Conservation (phyloP, 2,329 filamentous ascomycete species). For the Trichoderma koningiopsis region DNA sequence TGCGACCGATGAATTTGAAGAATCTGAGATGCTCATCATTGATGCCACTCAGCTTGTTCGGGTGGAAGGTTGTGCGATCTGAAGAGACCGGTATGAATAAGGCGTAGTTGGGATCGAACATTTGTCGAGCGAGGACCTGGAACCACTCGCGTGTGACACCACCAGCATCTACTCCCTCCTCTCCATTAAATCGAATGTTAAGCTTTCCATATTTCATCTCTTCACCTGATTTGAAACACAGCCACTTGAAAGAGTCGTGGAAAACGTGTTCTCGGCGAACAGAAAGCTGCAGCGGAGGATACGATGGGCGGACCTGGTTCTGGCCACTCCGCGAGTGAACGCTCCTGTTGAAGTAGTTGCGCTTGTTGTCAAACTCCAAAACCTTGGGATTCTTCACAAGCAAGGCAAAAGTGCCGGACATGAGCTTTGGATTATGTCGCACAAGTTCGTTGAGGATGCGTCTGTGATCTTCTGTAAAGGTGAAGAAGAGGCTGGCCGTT, state of each 20-base stretch:
- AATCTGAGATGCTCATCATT: constrained; percentile 96
- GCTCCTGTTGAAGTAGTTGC: constrained; percentile 95
- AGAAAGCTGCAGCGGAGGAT: constrained; percentile 76
- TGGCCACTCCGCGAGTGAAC: constrained; percentile 72
- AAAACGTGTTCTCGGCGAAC: constrained; percentile 95
- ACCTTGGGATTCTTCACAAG: constrained; percentile 99
- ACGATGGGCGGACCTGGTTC: constrained; percentile 69
- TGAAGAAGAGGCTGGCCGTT: constrained; percentile 93
- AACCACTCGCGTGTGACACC: constrained; percentile 99
- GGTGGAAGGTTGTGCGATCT: constrained; percentile 97
- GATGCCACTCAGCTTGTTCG: constrained; percentile 89
- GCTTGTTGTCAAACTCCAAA: constrained; percentile 98
- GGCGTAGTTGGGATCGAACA: constrained; percentile 98
- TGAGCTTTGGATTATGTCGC: constrained; percentile 93
- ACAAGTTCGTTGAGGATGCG: constrained; percentile 98
- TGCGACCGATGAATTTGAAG: constrained; percentile 98
- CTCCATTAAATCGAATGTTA: constrained; percentile 94
- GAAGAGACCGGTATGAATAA: constrained; percentile 96
- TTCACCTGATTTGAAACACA: constrained; percentile 94
- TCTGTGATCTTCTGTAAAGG: constrained; percentile 94
- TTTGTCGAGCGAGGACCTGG: constrained; percentile 92
- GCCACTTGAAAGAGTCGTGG: constrained; percentile 96
- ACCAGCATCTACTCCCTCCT: constrained; percentile 96
- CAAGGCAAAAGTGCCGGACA: constrained; percentile 96
- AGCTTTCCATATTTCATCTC: constrained; percentile 99